Evolutionary conservation across 306 rosid genomes (phyloP).

Genomic region (Prunus mongolica): DNA sequence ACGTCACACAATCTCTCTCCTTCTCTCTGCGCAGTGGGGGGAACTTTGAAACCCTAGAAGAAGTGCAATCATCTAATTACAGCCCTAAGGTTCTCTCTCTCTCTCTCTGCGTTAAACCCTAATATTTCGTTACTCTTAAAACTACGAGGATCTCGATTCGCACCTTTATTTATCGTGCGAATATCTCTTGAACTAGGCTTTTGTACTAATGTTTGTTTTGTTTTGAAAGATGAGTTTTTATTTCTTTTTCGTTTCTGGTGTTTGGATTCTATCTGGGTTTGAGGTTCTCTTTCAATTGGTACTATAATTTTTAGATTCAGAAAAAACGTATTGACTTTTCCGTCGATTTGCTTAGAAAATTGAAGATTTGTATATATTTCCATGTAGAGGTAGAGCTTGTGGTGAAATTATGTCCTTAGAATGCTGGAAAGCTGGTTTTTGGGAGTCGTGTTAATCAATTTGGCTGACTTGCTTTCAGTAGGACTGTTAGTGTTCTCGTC

Average conservation of each 20-base stretch:
- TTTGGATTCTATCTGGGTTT: neutral
- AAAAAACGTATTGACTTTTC: neutral
- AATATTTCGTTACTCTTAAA: neutral
- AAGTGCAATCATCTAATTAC: neutral
- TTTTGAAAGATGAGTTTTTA: neutral
- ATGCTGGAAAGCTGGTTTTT: neutral
- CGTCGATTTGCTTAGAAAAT: too few species aligned
- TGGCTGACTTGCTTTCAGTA: neutral
- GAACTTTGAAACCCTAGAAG: neutral
- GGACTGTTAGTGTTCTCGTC: neutral
- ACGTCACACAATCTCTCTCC: neutral
- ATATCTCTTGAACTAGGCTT: neutral
- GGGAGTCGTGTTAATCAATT: neutral
- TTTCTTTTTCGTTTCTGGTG: neutral
- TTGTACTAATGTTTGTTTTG: neutral
- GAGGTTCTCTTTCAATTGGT: neutral
- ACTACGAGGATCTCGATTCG: neutral
- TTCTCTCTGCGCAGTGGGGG: neutral
- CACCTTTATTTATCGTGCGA: neutral
- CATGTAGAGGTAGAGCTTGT: neutral
- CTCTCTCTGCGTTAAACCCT: neutral
- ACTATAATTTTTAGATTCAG: neutral
- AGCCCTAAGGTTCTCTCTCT: neutral
- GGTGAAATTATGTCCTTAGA: neutral
- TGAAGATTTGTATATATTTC: neutral